A percentile compares a stretch with the other conserved stretches of the same genome.
phyloP scores from a whole-genome alignment of 164 flowering plant genomes.

The Berberis thunbergii region DNA sequence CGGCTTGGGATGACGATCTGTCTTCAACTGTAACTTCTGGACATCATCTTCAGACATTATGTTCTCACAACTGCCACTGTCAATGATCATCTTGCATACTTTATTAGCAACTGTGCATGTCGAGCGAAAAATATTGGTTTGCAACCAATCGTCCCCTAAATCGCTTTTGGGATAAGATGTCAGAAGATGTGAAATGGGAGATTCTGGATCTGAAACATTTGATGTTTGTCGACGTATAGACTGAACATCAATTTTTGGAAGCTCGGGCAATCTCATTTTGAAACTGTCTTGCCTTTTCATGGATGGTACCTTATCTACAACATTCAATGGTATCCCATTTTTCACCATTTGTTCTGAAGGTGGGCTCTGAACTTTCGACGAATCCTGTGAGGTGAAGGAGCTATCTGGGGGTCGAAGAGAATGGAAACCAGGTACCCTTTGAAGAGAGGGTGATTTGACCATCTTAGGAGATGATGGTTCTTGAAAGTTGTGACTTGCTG shows the following conservation, averaged over 20 bases:
- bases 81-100: too few relatives aligned
- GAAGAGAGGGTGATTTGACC: slow-evolving; percentile 85
- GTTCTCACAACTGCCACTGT: too few relatives aligned
- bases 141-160: too few relatives aligned
- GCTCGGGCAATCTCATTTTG: slow-evolving; percentile 27
- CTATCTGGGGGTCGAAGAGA: background rate
- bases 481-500: too few relatives aligned
- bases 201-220: slow-evolving; percentile 85
- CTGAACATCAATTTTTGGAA: slow-evolving; percentile 78
- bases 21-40: too few relatives aligned
- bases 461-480: slow-evolving; percentile 23
- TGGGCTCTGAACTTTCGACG: slow-evolving; percentile 31
- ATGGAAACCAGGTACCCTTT: slow-evolving; percentile 26
- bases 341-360: slow-evolving; percentile 50
- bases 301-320: slow-evolving; percentile 59
- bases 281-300: slow-evolving; percentile 89
- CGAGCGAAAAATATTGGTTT: too few relatives aligned
- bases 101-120: too few relatives aligned
- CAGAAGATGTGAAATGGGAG: slow-evolving; percentile 93
- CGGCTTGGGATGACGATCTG: too few relatives aligned
- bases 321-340: slow-evolving; percentile 53
- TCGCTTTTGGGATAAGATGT: slow-evolving; percentile 78
- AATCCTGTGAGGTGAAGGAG: slow-evolving; percentile 54
- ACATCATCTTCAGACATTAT: too few relatives aligned
- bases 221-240: slow-evolving; percentile 40